Percentiles rank a stretch among this genome's conserved stretches.
Conservation (phyloP, 805 yeast species). For the Kodamaea kakaduensis region DNA sequence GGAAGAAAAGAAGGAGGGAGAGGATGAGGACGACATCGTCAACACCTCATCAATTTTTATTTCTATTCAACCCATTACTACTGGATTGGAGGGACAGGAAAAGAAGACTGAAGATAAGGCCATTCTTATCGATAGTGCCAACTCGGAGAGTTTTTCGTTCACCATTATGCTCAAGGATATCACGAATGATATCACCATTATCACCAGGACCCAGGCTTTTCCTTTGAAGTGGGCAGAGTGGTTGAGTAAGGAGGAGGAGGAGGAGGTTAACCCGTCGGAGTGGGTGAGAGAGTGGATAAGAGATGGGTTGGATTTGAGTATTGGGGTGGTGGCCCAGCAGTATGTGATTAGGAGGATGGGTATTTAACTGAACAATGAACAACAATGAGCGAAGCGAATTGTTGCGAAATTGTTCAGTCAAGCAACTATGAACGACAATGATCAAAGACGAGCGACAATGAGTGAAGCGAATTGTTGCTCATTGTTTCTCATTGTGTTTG, state of each 20-base stretch:
- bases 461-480: too few relatives aligned
- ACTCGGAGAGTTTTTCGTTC: slow-evolving; percentile 63
- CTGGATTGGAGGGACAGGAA: slow-evolving; percentile 22
- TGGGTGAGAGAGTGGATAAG: slow-evolving; percentile 45
- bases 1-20: slow-evolving; percentile 12
- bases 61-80: slow-evolving; percentile 60
- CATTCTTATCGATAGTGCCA: slow-evolving; percentile 42
- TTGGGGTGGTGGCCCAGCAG: slow-evolving; percentile 86
- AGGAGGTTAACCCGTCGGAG: slow-evolving; percentile 34
- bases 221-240: slow-evolving; percentile 91
- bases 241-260: slow-evolving; percentile 49
- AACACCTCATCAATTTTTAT: slow-evolving; percentile 61
- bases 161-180: slow-evolving; percentile 73
- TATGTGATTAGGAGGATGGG: slow-evolving; percentile 93
- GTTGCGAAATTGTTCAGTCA: neutral
- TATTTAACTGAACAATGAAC: slow-evolving; percentile 29
- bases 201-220: slow-evolving; percentile 82
- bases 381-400: slow-evolving; percentile 2
- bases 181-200: slow-evolving; percentile 68
- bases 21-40: slow-evolving; percentile 22
- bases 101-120: slow-evolving; percentile 21
- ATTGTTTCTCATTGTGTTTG: too few relatives aligned
- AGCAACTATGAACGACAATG: neutral
- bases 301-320: slow-evolving; percentile 65
- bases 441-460: too few relatives aligned